Base-by-base conservation (phyloP, 768 basidiomycete genomes). In the Chalciporus chontae region DNA sequence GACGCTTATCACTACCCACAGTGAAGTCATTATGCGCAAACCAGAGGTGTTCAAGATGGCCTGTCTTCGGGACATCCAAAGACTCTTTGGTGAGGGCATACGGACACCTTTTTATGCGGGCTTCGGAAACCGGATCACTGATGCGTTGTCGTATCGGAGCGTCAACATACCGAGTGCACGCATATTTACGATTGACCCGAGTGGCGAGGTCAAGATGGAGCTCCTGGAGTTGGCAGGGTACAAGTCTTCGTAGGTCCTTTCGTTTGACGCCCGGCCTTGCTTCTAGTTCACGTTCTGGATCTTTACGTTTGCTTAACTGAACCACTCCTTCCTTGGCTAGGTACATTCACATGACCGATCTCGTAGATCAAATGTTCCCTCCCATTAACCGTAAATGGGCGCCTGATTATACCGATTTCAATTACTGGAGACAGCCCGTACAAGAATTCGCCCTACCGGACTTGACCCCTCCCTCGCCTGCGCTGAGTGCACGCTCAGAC, bases 11-110 rank as follows among this genome's bases (percentile, higher is more conserved):
- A 24, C 8, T 5, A 37, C 8, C 4, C 47, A 8, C 59, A 96
- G 94, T 4, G 96, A 99, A 71, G 95, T 99, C 14, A 95, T 99
- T 62, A 90, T 98, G 87, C 86, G 94, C 32, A 97, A 98, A 68
- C 96, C 96, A 0, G 96, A 99, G 64, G 80, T 98, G n/a, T 99
- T 99, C 80, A 99, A 99, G 73, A 99, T 99, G 96, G 94, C 95
- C 2, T 97, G 94, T 71, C 71, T 98, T 51, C 80, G 94, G 38
- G 96, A 98, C 70, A 95, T 98, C 47, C 90, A 90, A 56, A 77
- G 93, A 18, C 68, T 98, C 6, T 99, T 97, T 62, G 89, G 89
- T 5, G 81, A 84, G 32, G 75, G 75, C 24, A 70, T 74, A 27
- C 75, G 79, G 55, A 86, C 81, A 55, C 87, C 94, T 0, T 99